Evolutionary conservation across 2,329 filamentous ascomycete genomes (phyloP).

Genomic region (Periconia sp.): DNA sequence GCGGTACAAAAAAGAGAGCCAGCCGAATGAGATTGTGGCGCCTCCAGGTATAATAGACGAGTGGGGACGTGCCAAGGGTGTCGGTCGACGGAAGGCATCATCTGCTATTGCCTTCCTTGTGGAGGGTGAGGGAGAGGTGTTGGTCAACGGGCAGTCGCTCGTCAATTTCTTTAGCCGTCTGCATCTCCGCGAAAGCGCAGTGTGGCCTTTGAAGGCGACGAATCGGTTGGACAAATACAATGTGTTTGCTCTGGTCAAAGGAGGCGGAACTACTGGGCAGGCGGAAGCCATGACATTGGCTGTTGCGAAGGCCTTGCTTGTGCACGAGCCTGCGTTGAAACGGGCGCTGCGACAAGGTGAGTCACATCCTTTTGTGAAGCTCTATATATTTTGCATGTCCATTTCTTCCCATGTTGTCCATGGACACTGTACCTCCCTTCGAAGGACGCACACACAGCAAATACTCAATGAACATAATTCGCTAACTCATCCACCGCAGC

Average conservation of each 20-base stretch:
- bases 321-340: constrained; percentile 92
- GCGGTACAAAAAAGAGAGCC: constrained; percentile 73
- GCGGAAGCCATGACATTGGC: constrained; percentile 92
- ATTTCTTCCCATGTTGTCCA: neutral
- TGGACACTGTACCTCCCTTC: constrained; percentile 3
- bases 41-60: constrained; percentile 70
- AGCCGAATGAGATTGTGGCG: constrained; percentile 66
- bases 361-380: constrained; percentile 39
- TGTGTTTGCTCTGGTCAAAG: constrained; percentile 80
- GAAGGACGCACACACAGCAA: neutral
- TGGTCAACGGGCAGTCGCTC: constrained; percentile 88
- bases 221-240: constrained; percentile 94
- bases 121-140: constrained; percentile 85
- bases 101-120: constrained; percentile 84
- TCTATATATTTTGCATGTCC: neutral
- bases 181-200: constrained; percentile 90
- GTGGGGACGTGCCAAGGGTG: constrained; percentile 75
- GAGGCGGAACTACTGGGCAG: constrained; percentile 91
- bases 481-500: constrained; percentile 62
- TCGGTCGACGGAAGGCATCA: constrained; percentile 85
- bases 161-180: constrained; percentile 79
- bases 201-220: constrained; percentile 86
- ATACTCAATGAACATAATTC: constrained; percentile 7
- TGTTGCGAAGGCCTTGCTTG: constrained; percentile 81
- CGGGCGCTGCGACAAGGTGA: constrained; percentile 83